Evolutionary conservation across 805 yeast species (phyloP).

Genomic region (Hanseniaspora meyeri): DNA sequence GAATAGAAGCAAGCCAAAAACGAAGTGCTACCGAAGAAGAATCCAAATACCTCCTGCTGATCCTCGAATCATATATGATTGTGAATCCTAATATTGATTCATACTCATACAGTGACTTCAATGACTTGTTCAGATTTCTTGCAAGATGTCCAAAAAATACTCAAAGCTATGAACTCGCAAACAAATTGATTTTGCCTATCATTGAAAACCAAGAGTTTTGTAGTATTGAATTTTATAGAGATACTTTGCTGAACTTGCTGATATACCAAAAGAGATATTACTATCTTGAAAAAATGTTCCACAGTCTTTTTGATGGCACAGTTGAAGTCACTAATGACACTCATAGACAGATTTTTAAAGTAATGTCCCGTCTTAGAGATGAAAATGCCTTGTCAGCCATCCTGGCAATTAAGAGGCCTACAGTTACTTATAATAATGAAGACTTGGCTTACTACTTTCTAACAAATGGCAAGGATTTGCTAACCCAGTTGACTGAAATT

Average conservation of each 20-base stretch:
- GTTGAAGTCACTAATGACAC: neutral
- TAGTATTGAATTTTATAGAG: neutral
- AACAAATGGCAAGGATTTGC: neutral
- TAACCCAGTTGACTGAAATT: neutral
- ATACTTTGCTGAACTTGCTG: neutral
- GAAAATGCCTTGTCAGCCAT: neutral
- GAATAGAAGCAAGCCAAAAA: neutral
- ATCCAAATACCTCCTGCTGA: neutral
- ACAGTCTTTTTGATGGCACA: neutral
- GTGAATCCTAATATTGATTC: neutral
- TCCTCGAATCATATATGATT: neutral
- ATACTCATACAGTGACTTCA: neutral
- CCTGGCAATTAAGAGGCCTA: neutral
- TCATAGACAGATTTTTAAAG: neutral
- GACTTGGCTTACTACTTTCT: neutral
- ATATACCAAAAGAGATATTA: neutral
- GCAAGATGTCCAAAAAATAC: neutral
- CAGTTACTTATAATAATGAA: neutral
- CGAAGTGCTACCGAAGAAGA: neutral
- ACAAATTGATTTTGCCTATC: neutral
- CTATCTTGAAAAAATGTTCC: neutral
- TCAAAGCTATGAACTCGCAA: neutral
- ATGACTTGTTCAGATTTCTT: neutral
- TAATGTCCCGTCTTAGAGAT: neutral
- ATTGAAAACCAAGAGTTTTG: neutral